Conservation (phyloP, 306 rosid genomes). For the Styphnolobium japonicum region DNA sequence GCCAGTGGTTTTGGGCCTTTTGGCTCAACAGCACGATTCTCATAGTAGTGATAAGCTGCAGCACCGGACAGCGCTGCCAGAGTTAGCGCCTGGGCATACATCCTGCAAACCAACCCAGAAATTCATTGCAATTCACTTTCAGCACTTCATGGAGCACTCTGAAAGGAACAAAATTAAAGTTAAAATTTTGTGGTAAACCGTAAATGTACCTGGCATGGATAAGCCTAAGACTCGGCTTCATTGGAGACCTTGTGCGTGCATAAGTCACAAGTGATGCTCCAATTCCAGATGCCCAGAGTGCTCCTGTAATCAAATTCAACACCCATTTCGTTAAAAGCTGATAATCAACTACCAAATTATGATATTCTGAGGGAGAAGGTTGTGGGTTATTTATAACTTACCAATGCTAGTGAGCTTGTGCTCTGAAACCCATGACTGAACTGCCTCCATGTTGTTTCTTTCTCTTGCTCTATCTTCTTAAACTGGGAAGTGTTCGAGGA, state of each 20-base stretch:
- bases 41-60: constrained; percentile 71
- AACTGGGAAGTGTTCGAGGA: neutral
- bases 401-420: constrained; percentile 83
- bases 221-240: constrained; percentile 84
- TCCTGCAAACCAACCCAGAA: constrained; percentile 30
- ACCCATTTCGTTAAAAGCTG: neutral
- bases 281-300: constrained; percentile 74
- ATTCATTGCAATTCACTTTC: neutral
- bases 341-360: neutral
- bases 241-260: constrained; percentile 46
- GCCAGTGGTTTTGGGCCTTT: neutral
- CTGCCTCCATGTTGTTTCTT: constrained; percentile 53
- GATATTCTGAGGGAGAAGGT: neutral
- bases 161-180: neutral
- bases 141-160: neutral
- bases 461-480: neutral
- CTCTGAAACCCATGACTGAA: constrained; percentile 73
- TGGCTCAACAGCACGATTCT: constrained; percentile 25
- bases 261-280: constrained; percentile 63
- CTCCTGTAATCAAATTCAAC: constrained; percentile 38
- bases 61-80: constrained; percentile 78
- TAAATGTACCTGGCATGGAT: constrained; percentile 80
- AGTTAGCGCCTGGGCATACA: constrained; percentile 88
- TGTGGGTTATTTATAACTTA: constrained; percentile 3
- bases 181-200: neutral